These are phyloP conservation scores for Xylaria sp. DNA, from an alignment of 2,329 filamentous ascomycete species.

Conservation along the genomic window DNA sequence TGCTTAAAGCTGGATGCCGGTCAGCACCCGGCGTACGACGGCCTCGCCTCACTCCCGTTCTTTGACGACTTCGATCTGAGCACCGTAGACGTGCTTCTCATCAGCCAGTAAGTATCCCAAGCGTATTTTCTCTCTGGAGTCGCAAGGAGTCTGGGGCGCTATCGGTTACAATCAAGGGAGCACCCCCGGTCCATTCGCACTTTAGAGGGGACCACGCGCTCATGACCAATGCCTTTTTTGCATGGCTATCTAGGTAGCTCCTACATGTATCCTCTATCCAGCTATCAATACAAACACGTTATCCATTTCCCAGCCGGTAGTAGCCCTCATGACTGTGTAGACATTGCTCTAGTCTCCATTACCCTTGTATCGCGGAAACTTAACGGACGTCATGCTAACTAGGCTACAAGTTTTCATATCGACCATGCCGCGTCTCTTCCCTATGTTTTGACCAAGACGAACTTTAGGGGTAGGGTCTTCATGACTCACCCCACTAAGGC, in stretches of 20 bases:
- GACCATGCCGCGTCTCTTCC: slow-evolving; percentile 99
- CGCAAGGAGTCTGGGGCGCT: slow-evolving; percentile 42
- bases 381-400: slow-evolving; percentile 40
- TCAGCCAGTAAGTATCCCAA: slow-evolving; percentile 89
- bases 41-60: slow-evolving; percentile 91
- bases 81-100: slow-evolving; percentile 94
- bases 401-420: slow-evolving; percentile 84
- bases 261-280: slow-evolving; percentile 48
- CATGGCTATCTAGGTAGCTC: slow-evolving; percentile 31
- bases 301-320: slow-evolving; percentile 46
- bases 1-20: slow-evolving; percentile 85
- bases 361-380: slow-evolving; percentile 3
- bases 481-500: slow-evolving; percentile 99
- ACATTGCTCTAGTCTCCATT: slow-evolving; percentile 21
- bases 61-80: slow-evolving; percentile 99
- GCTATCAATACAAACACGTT: slow-evolving; percentile 59
- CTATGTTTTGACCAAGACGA: slow-evolving; percentile 97
- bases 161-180: slow-evolving; percentile 41
- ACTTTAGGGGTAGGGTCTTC: slow-evolving; percentile 95
- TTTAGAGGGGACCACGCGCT: slow-evolving; percentile 11
- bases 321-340: slow-evolving; percentile 45
- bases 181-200: slow-evolving; percentile 15
- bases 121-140: slow-evolving; percentile 35
- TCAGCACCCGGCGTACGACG: slow-evolving; percentile 96
- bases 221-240: slow-evolving; percentile 26